Conservation (phyloP, 1,139 yeast species). For the Diutina mesorugosa region DNA sequence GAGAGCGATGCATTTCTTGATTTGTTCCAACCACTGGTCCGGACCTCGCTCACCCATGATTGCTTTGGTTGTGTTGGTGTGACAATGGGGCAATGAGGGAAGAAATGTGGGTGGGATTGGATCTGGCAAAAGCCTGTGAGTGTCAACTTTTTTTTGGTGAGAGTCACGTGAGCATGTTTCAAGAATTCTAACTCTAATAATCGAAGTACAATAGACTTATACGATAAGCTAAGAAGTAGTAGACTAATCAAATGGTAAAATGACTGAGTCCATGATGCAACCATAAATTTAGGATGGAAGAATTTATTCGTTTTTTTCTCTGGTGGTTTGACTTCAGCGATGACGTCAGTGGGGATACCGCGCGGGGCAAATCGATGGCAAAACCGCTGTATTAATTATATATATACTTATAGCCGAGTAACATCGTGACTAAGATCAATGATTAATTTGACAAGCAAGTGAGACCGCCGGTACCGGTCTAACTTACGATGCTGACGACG, state of each 20-base stretch:
- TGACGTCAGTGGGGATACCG: background rate
- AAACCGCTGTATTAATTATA: background rate
- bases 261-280: background rate
- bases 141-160: background rate
- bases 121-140: background rate
- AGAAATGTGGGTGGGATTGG: background rate
- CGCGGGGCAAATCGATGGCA: background rate
- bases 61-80: background rate
- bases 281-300: background rate
- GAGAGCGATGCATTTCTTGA: conserved; percentile 77
- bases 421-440: background rate
- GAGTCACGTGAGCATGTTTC: background rate
- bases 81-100: background rate
- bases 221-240: no score
- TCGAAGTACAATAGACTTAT: background rate
- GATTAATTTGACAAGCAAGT: background rate
- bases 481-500: background rate
- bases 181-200: background rate
- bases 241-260: no score
- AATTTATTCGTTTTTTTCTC: background rate
- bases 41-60: conserved; percentile 23
- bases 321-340: background rate
- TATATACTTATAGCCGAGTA: background rate
- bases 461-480: background rate
- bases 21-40: conserved; percentile 91